Evolutionary conservation across 306 rosid species (phyloP).

Genomic region (Carpinus fangiana): DNA sequence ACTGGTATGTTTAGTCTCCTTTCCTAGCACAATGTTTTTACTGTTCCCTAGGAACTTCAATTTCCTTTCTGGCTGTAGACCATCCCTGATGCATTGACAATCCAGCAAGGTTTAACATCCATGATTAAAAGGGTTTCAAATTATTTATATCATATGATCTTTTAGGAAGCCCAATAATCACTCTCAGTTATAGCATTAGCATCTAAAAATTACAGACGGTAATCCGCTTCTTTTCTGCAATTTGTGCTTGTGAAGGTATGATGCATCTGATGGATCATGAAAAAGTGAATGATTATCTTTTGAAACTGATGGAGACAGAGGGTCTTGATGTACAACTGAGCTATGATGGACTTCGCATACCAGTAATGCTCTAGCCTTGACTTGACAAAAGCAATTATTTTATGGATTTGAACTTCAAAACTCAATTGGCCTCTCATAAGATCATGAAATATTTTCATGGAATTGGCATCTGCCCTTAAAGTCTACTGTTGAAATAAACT

Average conservation of each 20-base stretch:
- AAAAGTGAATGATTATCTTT: slow-evolving; percentile 64
- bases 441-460: neutral
- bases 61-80: slow-evolving; percentile 1
- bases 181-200: slow-evolving; percentile 3
- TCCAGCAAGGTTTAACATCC: slow-evolving; percentile 5
- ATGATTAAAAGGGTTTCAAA: neutral
- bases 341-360: slow-evolving; percentile 81
- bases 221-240: slow-evolving; percentile 9
- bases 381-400: neutral
- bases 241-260: slow-evolving; percentile 66
- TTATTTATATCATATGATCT: neutral
- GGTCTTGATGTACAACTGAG: slow-evolving; percentile 85
- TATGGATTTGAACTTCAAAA: neutral
- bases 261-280: slow-evolving; percentile 99
- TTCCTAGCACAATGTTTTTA: slow-evolving; percentile 14
- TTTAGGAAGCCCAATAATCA: neutral
- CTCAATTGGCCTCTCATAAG: slow-evolving; percentile 12
- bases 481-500: neutral
- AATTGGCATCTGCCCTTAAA: neutral
- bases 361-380: slow-evolving; percentile 47
- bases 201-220: slow-evolving; percentile 6
- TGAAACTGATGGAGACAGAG: slow-evolving; percentile 62
- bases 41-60: neutral
- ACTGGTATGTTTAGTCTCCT: slow-evolving; percentile 58
- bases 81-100: slow-evolving; percentile 2